Evolutionary conservation across 768 basidiomycete genomes (phyloP).

Genomic region (Naematelia aurantialba): DNA sequence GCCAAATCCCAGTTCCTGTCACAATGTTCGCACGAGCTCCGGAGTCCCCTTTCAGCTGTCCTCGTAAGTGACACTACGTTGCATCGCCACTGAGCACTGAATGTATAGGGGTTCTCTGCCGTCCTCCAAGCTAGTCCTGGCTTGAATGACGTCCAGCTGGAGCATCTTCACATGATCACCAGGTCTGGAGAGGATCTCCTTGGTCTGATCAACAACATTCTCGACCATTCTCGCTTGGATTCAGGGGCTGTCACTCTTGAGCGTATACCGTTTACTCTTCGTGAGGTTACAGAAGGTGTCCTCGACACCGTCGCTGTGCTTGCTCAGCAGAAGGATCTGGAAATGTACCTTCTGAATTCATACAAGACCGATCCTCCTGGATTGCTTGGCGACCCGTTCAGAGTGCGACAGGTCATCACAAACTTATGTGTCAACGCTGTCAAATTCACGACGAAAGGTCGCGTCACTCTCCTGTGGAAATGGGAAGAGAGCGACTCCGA

Average conservation of each 20-base stretch:
- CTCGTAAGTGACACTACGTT: conserved; percentile 21
- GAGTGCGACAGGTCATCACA: conserved; percentile 37
- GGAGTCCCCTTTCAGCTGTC: conserved; percentile 36
- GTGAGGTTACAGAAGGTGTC: conserved; percentile 35
- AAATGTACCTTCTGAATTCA: conserved; percentile 32
- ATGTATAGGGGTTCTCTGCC: conserved; percentile 28
- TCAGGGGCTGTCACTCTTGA: conserved; percentile 35
- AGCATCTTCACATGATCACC: conserved; percentile 36
- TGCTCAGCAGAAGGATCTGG: conserved; percentile 35
- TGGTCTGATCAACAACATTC: conserved; percentile 39
- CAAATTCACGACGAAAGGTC: conserved; percentile 36
- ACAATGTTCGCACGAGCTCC: conserved; percentile 41
- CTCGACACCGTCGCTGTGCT: conserved; percentile 36
- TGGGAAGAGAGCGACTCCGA: conserved; percentile 8
- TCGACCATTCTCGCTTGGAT: conserved; percentile 36
- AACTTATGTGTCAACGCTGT: conserved; percentile 42
- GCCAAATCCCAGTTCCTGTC: conserved; percentile 31
- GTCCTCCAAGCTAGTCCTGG: conserved; percentile 39
- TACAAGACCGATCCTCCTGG: conserved; percentile 33
- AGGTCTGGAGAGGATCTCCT: conserved; percentile 36
- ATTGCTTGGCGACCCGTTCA: conserved; percentile 37
- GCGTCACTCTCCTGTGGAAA: conserved; percentile 32
- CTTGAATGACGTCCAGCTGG: conserved; percentile 30
- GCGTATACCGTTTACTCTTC: conserved; percentile 35
- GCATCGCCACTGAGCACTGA: background rate